Evolutionary conservation across 192 early-diverging fungal species (phyloP), one percentile per base, ranked within the genome.

Genomic region (Coemansia aciculifera): DNA sequence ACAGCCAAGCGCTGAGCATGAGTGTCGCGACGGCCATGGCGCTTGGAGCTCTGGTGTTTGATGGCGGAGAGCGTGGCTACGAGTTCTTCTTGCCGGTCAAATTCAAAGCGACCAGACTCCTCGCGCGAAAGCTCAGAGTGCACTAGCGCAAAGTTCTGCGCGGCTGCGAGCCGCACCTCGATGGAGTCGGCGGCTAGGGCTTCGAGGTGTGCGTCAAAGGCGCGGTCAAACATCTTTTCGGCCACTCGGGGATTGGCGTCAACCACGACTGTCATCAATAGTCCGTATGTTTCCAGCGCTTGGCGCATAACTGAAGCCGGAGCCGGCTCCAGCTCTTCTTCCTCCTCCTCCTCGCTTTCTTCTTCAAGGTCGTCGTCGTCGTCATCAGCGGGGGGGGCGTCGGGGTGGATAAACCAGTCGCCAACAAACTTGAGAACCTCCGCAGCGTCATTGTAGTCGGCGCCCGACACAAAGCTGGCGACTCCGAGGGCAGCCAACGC

Each of bases 91-190:
- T 89, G 75, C 48, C 81, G 81, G 24, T 88, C 87, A 57, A 89
- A 89, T 36, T 82, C 79, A 29, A 63, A 77, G 44, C 34, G 44
- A 39, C 63, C 21, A 49, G 2, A 29, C 1, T 21, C 39, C 13
- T 32, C 40, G 24, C 37, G 61, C 1, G 74, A 72, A 13, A 89
- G 56, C 29, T 85, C 85, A 66, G 89, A 86, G 59, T 91, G 84
- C 75, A 91, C 85, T 46, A 91, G 69, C 0, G 90, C 91, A 76
- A 91, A 87, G 71, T 90, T 89, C 79, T 91, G 90, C 34, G 88
- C 91, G 2, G 88, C 78, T 12, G 89, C 88, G 12, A 91, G 81
- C 7, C 91, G 83, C 12, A 90, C 75, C 9, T 91, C 88, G 27
- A 90, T 85, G 17, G 74, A 65, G 7, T 85, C 66, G 32, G 86